Conservation (phyloP, 768 basidiomycete species). For the Tephrocybe sp. region DNA sequence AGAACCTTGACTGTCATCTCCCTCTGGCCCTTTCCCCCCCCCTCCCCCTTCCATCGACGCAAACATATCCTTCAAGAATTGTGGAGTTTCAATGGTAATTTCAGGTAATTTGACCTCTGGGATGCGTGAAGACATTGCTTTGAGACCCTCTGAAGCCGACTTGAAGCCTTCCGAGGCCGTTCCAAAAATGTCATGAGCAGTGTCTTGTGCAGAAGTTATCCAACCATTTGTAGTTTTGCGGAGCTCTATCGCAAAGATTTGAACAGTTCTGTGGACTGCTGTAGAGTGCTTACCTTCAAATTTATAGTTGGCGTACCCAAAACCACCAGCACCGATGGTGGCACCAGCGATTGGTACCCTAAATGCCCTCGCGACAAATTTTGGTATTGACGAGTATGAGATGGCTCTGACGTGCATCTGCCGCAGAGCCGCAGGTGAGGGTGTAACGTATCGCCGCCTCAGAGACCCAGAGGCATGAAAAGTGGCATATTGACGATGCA, state of each 20-base stretch:
- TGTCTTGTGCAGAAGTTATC: conserved; percentile 64
- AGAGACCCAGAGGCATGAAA: conserved; percentile 54
- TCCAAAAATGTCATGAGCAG: conserved; percentile 68
- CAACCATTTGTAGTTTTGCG: conserved; percentile 67
- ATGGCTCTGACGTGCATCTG: conserved; percentile 72
- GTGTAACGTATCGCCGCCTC: conserved; percentile 47
- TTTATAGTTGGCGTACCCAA: conserved; percentile 96
- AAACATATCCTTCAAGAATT: conserved; percentile 72
- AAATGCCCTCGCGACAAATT: conserved; percentile 85
- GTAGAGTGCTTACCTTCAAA: conserved; percentile 73
- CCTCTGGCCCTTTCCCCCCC: conserved; percentile 28
- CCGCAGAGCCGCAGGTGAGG: conserved; percentile 47
- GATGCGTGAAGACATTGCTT: conserved; percentile 56
- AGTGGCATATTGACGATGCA: conserved; percentile 60
- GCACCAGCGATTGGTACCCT: conserved; percentile 86
- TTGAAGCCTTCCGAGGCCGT: conserved; percentile 70
- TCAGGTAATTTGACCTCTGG: conserved; percentile 59
- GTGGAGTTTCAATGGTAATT: conserved; percentile 46
- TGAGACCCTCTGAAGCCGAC: conserved; percentile 69
- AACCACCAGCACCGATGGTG: conserved; percentile 86
- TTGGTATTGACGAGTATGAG: conserved; percentile 88
- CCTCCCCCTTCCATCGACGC: conserved; percentile 27
- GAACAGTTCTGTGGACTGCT: background rate
- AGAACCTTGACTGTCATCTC: conserved; percentile 30
- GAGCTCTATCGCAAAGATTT: conserved; percentile 53